phyloP scores from a whole-genome alignment of 2,329 filamentous ascomycete genomes.

The Dendryphion nanum region DNA sequence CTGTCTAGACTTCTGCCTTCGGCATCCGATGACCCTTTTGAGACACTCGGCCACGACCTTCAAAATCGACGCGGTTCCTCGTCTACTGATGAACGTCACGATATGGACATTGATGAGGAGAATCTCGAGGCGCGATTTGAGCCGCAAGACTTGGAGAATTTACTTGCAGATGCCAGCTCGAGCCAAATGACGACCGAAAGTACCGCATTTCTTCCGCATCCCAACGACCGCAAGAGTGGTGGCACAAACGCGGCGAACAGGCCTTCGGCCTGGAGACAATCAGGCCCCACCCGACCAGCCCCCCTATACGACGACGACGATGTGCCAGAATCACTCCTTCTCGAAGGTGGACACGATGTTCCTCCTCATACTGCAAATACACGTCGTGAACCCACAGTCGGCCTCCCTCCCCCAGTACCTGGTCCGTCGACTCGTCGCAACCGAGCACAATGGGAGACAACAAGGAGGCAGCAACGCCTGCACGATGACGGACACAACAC shows the following conservation, averaged over 20 bases:
- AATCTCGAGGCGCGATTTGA: constrained; percentile 52
- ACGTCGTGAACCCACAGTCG: constrained; percentile 15
- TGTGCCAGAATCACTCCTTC: constrained; percentile 61
- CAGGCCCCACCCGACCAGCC: constrained; percentile 15
- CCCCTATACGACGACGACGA: constrained; percentile 57
- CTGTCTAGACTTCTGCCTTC: constrained; percentile 53
- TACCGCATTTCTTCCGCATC: constrained; percentile 35
- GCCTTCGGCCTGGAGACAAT: constrained; percentile 39
- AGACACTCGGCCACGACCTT: constrained; percentile 36
- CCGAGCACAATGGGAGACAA: constrained; percentile 52
- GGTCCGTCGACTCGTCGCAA: constrained; percentile 45
- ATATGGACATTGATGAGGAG: constrained; percentile 51
- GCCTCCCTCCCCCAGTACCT: constrained; percentile 42
- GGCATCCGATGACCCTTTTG: constrained; percentile 47
- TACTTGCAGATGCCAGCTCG: constrained; percentile 52
- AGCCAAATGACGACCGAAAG: constrained; percentile 49
- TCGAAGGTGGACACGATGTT: constrained; percentile 52
- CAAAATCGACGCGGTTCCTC: constrained; percentile 21
- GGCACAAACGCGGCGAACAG: constrained; percentile 24
- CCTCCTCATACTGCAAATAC: constrained; percentile 15
- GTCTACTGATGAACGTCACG: constrained; percentile 42
- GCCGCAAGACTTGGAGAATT: constrained; percentile 57
- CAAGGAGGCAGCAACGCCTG: constrained; percentile 46
- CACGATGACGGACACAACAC: constrained; percentile 30
- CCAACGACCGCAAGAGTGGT: constrained; percentile 17